phyloP scores from a whole-genome alignment of 2,329 filamentous ascomycete genomes.

The Aspergillus japonicus region DNA sequence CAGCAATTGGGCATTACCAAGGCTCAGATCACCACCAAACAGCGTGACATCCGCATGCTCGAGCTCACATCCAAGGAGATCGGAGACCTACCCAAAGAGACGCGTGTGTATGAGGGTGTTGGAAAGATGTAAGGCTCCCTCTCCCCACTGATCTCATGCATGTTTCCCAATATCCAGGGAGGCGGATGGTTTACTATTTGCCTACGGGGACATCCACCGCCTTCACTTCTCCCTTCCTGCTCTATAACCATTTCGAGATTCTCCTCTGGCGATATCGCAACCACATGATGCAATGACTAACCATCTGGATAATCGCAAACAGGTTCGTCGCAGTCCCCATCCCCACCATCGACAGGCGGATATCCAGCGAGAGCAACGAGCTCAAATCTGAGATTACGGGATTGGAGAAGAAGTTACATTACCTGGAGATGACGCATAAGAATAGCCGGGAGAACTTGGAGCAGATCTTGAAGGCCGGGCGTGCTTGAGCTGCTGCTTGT shows the following conservation, averaged over 20 bases:
- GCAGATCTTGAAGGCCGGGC: constrained; percentile 69
- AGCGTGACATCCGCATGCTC: constrained; percentile 82
- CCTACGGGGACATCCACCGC: not conserved
- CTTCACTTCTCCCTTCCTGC: not conserved
- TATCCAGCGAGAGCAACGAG: constrained; percentile 71
- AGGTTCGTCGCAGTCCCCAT: constrained; percentile 88
- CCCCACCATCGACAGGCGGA: constrained; percentile 69
- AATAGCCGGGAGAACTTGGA: constrained; percentile 91
- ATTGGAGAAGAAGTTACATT: constrained; percentile 84
- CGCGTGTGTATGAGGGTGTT: constrained; percentile 87
- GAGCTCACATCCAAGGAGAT: constrained; percentile 85
- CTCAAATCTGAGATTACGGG: constrained; percentile 76
- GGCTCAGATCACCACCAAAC: constrained; percentile 79
- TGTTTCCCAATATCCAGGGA: no score
- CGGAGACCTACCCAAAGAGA: constrained; percentile 69
- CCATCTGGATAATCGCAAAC: not conserved
- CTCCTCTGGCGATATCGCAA: not conserved
- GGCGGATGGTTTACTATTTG: not conserved
- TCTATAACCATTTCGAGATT: not conserved
- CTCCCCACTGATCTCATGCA: not conserved
- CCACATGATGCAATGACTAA: no score
- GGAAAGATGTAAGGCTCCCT: constrained; percentile 81
- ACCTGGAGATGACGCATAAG: constrained; percentile 91
- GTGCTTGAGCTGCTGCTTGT: constrained; percentile 22
- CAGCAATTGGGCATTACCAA: constrained; percentile 88